phyloP scores from a whole-genome alignment of 495 filamentous ascomycete genomes.

The Cercophora sp. region DNA sequence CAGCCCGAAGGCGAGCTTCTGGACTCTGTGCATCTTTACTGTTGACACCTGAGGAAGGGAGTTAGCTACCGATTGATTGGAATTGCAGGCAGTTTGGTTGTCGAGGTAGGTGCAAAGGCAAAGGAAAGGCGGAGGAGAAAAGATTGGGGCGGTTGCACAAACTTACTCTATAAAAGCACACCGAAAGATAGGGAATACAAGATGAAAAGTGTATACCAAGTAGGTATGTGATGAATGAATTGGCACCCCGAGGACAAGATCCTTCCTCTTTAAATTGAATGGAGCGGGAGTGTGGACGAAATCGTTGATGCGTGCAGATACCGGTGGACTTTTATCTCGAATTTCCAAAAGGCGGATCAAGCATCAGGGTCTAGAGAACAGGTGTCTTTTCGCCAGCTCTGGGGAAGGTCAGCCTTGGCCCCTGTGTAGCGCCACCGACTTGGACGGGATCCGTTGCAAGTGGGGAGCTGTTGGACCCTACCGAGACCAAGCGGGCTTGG shows the following conservation, averaged over 20 bases:
- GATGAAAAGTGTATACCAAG: slow-evolving; percentile 12
- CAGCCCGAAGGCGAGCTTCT: slow-evolving; percentile 45
- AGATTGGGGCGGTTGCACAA: background rate
- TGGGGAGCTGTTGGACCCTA: too few species aligned
- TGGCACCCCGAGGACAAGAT: slow-evolving; percentile 15
- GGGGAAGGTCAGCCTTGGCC: slow-evolving; percentile 14
- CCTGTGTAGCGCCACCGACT: slow-evolving; percentile 3
- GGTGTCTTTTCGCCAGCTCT: slow-evolving; percentile 33
- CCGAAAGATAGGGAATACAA: slow-evolving; percentile 13
- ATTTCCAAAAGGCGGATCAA: slow-evolving; percentile 21
- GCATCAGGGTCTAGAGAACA: slow-evolving; percentile 25
- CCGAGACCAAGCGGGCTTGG: too few species aligned
- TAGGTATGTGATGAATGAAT: slow-evolving; percentile 10
- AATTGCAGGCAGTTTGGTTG: too few species aligned
- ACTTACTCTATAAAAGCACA: slow-evolving; percentile 28
- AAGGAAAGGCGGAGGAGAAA: too few species aligned
- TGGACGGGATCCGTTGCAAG: too few species aligned
- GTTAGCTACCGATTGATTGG: too few species aligned
- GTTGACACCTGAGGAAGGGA: too few species aligned
- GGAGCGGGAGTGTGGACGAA: slow-evolving; percentile 15
- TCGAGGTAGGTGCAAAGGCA: too few species aligned
- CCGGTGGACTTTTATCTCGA: slow-evolving; percentile 24
- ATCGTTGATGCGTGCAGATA: slow-evolving; percentile 3
- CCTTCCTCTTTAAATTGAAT: slow-evolving; percentile 16
- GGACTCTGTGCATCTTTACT: slow-evolving; percentile 28